Conservation (phyloP, 2,329 filamentous ascomycete genomes). For the Phaeosphaeriaceae sp. region DNA sequence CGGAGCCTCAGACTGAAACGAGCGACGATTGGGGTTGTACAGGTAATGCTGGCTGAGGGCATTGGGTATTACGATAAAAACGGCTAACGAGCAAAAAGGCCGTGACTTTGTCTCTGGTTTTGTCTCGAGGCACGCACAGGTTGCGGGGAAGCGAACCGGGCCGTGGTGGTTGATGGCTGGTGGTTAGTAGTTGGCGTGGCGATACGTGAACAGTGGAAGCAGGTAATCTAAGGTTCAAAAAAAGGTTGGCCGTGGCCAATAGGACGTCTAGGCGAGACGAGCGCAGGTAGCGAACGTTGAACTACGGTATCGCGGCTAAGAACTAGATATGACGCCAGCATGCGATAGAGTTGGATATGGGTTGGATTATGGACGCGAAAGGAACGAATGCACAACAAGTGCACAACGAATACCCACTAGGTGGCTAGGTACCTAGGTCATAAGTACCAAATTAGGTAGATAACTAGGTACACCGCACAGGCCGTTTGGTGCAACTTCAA, state of each 20-base stretch:
- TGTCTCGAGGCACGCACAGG: slow-evolving; percentile 13
- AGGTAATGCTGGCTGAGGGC: slow-evolving; percentile 34
- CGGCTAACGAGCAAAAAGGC: slow-evolving; percentile 18
- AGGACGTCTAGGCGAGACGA: slow-evolving; percentile 8
- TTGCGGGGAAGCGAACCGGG: slow-evolving; percentile 19
- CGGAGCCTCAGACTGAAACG: slow-evolving; percentile 34
- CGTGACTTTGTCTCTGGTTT: slow-evolving; percentile 2
- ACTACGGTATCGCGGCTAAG: slow-evolving; percentile 16
- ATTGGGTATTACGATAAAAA: no score
- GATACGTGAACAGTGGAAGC: slow-evolving; percentile 11
- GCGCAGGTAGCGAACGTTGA: slow-evolving; percentile 14
- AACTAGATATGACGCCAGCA: slow-evolving; percentile 11
- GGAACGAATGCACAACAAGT: no score
- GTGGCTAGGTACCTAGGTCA: no score
- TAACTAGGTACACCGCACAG: no score
- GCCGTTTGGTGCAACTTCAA: no score
- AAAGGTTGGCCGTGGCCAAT: slow-evolving; percentile 24
- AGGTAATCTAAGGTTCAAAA: slow-evolving; percentile 9
- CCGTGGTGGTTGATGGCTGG: no score
- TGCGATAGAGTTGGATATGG: slow-evolving; percentile 10
- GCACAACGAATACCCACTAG: no score
- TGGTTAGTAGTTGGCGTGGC: slow-evolving; percentile 8
- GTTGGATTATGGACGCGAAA: no score
- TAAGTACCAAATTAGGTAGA: no score
- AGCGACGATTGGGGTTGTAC: slow-evolving; percentile 35